Evolutionary conservation across 345 rosid species (phyloP).

Genomic region (Gossypium sturtianum): DNA sequence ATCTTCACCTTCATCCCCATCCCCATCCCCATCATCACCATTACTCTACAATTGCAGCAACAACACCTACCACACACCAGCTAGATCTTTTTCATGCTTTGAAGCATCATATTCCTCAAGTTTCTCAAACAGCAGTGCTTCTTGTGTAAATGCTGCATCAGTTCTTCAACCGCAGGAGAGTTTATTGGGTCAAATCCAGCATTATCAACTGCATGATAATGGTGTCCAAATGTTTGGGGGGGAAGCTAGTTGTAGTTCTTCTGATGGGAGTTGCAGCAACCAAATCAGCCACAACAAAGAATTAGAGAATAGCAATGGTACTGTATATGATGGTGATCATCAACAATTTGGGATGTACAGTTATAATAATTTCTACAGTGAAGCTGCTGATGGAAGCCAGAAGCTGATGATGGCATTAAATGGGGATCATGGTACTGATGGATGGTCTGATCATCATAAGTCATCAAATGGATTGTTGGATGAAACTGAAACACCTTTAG

Average conservation of each 20-base stretch:
- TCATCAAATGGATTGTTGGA: constrained; percentile 18
- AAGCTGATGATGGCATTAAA: constrained; percentile 17
- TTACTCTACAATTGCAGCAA: constrained; percentile 24
- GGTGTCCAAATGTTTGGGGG: constrained; percentile 29
- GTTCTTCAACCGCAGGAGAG: constrained; percentile 28
- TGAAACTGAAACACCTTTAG: constrained; percentile 26
- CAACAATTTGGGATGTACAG: constrained; percentile 23
- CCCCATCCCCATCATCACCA: constrained; percentile 25
- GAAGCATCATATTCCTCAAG: constrained; percentile 33
- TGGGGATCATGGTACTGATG: not conserved
- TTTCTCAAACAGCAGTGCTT: constrained; percentile 27
- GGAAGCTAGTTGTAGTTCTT: constrained; percentile 51
- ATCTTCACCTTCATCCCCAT: constrained; percentile 25
- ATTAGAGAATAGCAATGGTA: constrained; percentile 10
- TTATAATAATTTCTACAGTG: constrained; percentile 11
- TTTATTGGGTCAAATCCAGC: constrained; percentile 21
- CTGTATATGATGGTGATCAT: not conserved
- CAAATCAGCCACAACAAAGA: constrained; percentile 31
- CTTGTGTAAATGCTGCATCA: not conserved
- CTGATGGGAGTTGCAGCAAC: constrained; percentile 55
- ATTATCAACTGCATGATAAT: constrained; percentile 19
- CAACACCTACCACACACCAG: constrained; percentile 18
- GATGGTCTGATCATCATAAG: not conserved
- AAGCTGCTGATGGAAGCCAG: constrained; percentile 20
- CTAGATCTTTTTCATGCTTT: constrained; percentile 18